Evolutionary conservation across 139 green algal genomes (phyloP), one percentile per base, ranked within the genome.

Genomic region (Picochlorum sp.): DNA sequence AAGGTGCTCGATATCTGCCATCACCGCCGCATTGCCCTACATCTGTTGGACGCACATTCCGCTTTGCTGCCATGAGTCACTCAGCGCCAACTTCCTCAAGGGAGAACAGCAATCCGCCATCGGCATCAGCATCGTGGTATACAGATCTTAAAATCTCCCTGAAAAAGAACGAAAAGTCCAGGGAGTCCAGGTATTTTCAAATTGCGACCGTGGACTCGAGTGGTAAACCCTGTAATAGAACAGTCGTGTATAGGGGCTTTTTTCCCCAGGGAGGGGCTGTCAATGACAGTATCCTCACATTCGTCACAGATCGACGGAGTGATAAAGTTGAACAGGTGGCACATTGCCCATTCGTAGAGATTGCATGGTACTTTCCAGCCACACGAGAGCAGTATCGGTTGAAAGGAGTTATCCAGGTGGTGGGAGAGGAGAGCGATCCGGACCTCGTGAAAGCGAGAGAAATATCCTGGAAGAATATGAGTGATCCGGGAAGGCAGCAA

Each of bases 331-430:
- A 60, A 5, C 73, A 94, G 21, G 26, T 89, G 1, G 60, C 70
- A 6, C 9, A 51, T 21, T 80, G 78, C 30, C 70, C 81, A 1
- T 77, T 60, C 28, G 79, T 69, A 0, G 86, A 92, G 69, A 67
- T 85, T 5, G 76, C 71, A 38, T 94, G 87, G 87, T 94, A 94
- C 66, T 84, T 94, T 26, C 71, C 84, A 24, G 69, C 64, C 18
- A 78, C 73, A 3, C 60, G 83, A 1, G 83, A 90, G 60, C 85
- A 91, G 69, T 91, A 84, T 49, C 66, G 86, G 1, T 31, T 94
- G 4, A 57, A 57, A 16, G 86, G 85, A 38, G 55, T 65, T 15
- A 62, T 92, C 4, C 68, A 31, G 0, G 59, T 93, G 0, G 60
- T 92, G 47, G n/a, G n/a, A 54, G n/a, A 57, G 54, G n/a, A 16